These are phyloP conservation scores for Dactylonectria macrodidyma DNA, from an alignment of 2,329 filamentous ascomycete species.

Conservation along the genomic window DNA sequence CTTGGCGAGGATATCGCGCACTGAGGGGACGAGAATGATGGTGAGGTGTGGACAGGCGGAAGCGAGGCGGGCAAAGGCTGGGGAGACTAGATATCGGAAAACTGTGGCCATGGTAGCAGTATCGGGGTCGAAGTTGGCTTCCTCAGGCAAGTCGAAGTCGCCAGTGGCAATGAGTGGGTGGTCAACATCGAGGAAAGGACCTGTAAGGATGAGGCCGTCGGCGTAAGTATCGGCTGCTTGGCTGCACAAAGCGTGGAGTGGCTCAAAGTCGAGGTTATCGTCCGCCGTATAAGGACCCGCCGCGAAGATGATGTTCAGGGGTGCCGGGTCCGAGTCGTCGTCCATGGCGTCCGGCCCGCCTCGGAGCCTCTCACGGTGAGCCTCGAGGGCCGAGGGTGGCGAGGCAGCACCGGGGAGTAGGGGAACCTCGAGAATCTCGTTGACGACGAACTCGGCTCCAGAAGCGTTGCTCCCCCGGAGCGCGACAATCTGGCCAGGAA, in stretches of 20 bases:
- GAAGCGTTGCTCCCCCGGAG: slow-evolving; percentile 89
- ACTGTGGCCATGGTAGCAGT: slow-evolving; percentile 85
- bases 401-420: slow-evolving; percentile 83
- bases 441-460: slow-evolving; percentile 85
- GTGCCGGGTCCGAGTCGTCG: slow-evolving; percentile 65
- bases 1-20: slow-evolving; percentile 85
- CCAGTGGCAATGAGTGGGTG: slow-evolving; percentile 89
- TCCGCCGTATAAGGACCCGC: slow-evolving; percentile 94
- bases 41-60: slow-evolving; percentile 81
- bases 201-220: slow-evolving; percentile 84
- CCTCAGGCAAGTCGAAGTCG: slow-evolving; percentile 82
- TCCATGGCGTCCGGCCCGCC: slow-evolving; percentile 76
- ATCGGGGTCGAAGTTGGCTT: slow-evolving; percentile 79
- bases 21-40: slow-evolving; percentile 86
- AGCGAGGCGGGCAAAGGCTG: slow-evolving; percentile 79
- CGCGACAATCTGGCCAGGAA: slow-evolving; percentile 94
- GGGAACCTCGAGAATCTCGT: slow-evolving; percentile 82
- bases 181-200: slow-evolving; percentile 92
- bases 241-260: slow-evolving; percentile 84
- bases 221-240: slow-evolving; percentile 81
- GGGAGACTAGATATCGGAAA: slow-evolving; percentile 85
- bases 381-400: slow-evolving; percentile 73
- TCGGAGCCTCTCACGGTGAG: slow-evolving; percentile 78
- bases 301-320: slow-evolving; percentile 83
- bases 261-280: slow-evolving; percentile 91